A percentile compares a stretch with the other conserved stretches of the same genome.
Conservation (phyloP, 768 basidiomycete genomes). For the Crucibulum laeve region DNA sequence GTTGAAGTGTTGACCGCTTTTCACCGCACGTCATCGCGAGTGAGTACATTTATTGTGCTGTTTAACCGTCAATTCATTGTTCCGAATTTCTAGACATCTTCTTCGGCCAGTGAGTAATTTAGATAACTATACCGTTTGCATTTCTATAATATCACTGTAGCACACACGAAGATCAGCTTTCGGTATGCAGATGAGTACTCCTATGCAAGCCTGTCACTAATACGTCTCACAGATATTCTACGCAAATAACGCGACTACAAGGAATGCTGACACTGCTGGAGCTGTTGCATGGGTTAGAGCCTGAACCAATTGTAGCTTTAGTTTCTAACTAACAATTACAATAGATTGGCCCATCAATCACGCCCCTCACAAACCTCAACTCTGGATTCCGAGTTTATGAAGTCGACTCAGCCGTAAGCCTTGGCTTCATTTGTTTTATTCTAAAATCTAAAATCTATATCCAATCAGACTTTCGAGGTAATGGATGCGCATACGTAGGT, state of each 20-base stretch:
- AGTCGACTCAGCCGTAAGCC: conserved; percentile 60
- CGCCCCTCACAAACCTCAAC: conserved; percentile 68
- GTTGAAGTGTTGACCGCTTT: conserved; percentile 66
- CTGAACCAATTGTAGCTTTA: not conserved
- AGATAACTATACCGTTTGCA: not conserved
- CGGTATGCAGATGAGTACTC: conserved; percentile 28
- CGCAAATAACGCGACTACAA: conserved; percentile 62
- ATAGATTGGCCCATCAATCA: conserved; percentile 67
- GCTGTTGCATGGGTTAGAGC: conserved; percentile 34
- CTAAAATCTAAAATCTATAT: not conserved
- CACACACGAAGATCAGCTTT: conserved; percentile 70
- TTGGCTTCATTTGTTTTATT: not conserved
- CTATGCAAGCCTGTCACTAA: not conserved
- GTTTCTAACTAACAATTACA: not conserved
- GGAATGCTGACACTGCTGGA: conserved; percentile 51
- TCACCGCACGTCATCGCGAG: conserved; percentile 76
- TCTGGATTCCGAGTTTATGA: conserved; percentile 73
- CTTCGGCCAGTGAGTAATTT: conserved; percentile 52
- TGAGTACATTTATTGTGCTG: conserved; percentile 27
- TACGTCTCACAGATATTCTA: conserved; percentile 54
- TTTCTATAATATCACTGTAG: conserved; percentile 11
- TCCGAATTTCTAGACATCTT: conserved; percentile 50
- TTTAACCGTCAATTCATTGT: conserved; percentile 7
- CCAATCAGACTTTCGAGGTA: conserved; percentile 65
- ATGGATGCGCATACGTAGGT: conserved; percentile 74